These are phyloP conservation scores for Monosporascus sp. DNA, from an alignment of 2,329 filamentous ascomycete species.

Conservation along the genomic window DNA sequence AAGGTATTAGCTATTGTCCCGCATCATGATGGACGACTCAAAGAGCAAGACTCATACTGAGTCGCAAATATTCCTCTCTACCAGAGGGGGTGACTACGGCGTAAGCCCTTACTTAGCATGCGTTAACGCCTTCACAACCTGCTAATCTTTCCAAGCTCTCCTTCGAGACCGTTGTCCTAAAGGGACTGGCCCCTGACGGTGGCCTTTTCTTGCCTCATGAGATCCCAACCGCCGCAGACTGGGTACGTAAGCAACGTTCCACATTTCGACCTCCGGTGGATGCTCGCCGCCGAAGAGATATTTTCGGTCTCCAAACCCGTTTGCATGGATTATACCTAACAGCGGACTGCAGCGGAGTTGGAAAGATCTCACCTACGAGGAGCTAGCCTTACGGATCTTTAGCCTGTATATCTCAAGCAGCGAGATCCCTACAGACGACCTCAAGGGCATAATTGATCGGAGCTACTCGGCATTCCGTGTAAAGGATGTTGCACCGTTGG, in stretches of 20 bases:
- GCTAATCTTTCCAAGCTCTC: slow-evolving; percentile 56
- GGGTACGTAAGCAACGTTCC: slow-evolving; percentile 19
- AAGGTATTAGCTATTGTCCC: no score
- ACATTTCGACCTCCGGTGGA: no score
- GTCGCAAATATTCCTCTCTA: slow-evolving; percentile 14
- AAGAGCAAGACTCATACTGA: no score
- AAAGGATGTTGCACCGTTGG: slow-evolving; percentile 71
- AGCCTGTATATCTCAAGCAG: slow-evolving; percentile 78
- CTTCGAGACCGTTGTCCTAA: slow-evolving; percentile 87
- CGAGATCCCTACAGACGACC: slow-evolving; percentile 76
- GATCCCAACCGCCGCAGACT: slow-evolving; percentile 55
- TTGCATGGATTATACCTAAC: no score
- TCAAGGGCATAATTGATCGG: slow-evolving; percentile 76
- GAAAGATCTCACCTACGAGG: slow-evolving; percentile 72
- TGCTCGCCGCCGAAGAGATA: no score
- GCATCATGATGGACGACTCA: no score
- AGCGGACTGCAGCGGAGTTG: slow-evolving; percentile 51
- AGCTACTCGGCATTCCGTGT: slow-evolving; percentile 89
- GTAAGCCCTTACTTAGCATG: slow-evolving; percentile 27
- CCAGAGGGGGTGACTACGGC: slow-evolving; percentile 45
- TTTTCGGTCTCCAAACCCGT: no score
- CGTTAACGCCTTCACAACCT: slow-evolving; percentile 7
- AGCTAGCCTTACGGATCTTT: slow-evolving; percentile 80
- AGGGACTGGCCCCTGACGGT: slow-evolving; percentile 80
- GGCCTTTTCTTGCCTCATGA: slow-evolving; percentile 86